A percentile compares a stretch with the other conserved stretches of the same genome.
Conservation (phyloP, 2,329 filamentous ascomycete species). For the Xylaria sp. region DNA sequence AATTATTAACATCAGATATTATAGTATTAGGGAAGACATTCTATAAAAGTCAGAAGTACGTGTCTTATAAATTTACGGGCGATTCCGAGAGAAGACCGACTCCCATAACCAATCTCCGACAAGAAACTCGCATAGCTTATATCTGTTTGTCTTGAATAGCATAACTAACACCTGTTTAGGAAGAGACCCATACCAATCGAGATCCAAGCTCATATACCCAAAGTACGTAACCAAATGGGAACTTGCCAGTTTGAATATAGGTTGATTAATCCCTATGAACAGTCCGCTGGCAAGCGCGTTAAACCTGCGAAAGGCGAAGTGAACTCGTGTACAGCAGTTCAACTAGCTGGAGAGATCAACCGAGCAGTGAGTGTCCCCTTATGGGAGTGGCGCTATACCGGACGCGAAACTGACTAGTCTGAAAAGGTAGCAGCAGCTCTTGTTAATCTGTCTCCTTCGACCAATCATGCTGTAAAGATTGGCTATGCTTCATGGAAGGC, state of each 20-base stretch:
- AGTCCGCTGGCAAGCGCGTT: constrained; percentile 59
- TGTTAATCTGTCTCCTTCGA: constrained; percentile 80
- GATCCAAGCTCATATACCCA: constrained; percentile 71
- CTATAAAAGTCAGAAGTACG: constrained; percentile 69
- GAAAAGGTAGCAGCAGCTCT: constrained; percentile 66
- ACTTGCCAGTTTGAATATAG: neutral
- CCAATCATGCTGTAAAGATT: constrained; percentile 82
- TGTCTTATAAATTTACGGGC: neutral
- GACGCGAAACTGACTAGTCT: constrained; percentile 5
- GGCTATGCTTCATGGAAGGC: constrained; percentile 79
- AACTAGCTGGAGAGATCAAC: constrained; percentile 83
- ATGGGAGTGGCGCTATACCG: neutral
- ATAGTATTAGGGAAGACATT: constrained; percentile 85
- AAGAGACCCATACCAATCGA: constrained; percentile 90
- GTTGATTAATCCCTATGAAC: constrained; percentile 1
- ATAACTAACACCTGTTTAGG: constrained; percentile 56
- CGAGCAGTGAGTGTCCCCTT: constrained; percentile 69
- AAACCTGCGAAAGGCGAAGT: constrained; percentile 63
- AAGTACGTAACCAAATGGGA: constrained; percentile 55
- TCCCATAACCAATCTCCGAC: too few relatives aligned
- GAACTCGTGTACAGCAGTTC: constrained; percentile 65
- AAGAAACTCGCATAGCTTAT: neutral
- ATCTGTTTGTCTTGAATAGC: neutral
- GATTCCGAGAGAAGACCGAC: too few relatives aligned
- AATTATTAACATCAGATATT: constrained; percentile 18